These are phyloP conservation scores for Syncephalastrum racemosum DNA, from an alignment of 371 early-diverging fungal genomes.

Conservation along the genomic window DNA sequence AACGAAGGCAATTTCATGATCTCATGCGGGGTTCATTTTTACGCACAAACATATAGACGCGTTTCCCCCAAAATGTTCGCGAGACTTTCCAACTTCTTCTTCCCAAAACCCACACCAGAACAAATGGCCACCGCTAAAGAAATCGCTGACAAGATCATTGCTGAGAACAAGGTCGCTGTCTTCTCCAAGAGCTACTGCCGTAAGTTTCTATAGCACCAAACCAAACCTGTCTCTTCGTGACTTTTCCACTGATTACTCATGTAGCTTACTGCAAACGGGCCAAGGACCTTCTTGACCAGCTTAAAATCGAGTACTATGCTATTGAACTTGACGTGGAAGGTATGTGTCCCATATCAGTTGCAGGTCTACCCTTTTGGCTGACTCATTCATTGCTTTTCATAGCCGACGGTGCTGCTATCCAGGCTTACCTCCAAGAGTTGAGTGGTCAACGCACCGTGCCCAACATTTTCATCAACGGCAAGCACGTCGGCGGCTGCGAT, in stretches of 20 bases:
- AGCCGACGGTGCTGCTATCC: slow-evolving; percentile 71
- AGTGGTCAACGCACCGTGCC: slow-evolving; percentile 87
- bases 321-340: slow-evolving; percentile 49
- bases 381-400: slow-evolving; percentile 13
- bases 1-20: too few relatives aligned
- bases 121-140: slow-evolving; percentile 17
- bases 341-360: neutral
- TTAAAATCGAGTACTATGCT: slow-evolving; percentile 29
- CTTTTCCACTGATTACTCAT: neutral
- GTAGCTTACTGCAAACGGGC: slow-evolving; percentile 68
- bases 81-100: neutral
- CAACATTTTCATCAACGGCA: slow-evolving; percentile 79
- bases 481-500: slow-evolving; percentile 82
- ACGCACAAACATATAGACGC: neutral
- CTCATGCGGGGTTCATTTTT: too few relatives aligned
- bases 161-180: slow-evolving; percentile 31
- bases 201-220: too few relatives aligned
- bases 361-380: neutral
- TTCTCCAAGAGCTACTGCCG: slow-evolving; percentile 85
- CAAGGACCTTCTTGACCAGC: slow-evolving; percentile 49
- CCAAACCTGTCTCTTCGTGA: neutral
- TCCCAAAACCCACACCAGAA: slow-evolving; percentile 4
- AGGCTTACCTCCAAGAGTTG: slow-evolving; percentile 57
- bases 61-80: neutral
- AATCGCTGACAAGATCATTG: slow-evolving; percentile 20